Percentiles rank a stretch among this genome's conserved stretches.
Evolutionary conservation across 164 flowering plant genomes (phyloP).

Genomic region (Saururus chinensis): DNA sequence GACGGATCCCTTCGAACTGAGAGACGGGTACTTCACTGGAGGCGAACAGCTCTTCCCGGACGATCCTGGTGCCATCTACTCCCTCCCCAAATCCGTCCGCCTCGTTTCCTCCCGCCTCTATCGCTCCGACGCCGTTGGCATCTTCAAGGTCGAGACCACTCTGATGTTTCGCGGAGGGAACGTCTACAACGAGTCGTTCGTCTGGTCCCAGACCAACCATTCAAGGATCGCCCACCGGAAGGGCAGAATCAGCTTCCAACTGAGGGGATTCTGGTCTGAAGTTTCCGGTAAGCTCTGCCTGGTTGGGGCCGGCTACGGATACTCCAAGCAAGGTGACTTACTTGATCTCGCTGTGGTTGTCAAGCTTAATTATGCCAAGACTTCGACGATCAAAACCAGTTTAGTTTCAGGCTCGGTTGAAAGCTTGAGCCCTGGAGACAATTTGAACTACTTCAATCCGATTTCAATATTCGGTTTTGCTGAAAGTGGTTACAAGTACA

Average conservation of each 20-base stretch:
- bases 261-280: constrained; percentile 47
- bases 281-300: constrained; percentile 39
- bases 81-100: constrained; percentile 5
- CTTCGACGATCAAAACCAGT: constrained; percentile 21
- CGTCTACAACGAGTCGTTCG: not conserved
- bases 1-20: not conserved
- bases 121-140: constrained; percentile 9
- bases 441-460: constrained; percentile 21
- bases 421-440: constrained; percentile 18
- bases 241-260: constrained; percentile 8
- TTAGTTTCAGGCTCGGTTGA: constrained; percentile 39
- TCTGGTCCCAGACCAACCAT: not conserved
- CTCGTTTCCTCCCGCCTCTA: constrained; percentile 2
- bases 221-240: not conserved
- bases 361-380: constrained; percentile 28
- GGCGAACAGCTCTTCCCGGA: constrained; percentile 10
- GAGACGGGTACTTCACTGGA: constrained; percentile 11
- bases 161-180: constrained; percentile 4
- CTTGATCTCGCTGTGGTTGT: constrained; percentile 27
- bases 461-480: constrained; percentile 27
- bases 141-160: constrained; percentile 12
- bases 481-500: constrained; percentile 20
- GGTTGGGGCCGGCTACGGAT: constrained; percentile 32
- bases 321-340: constrained; percentile 18
- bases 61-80: not conserved